Percentiles rank a stretch among this genome's conserved stretches.
Conservation (phyloP, 176 grass and related monocot genomes). For the bread wheat (Triticum aestivum) region IWGSC_CS_RefSeq_v2.1 NC_057811.1:13405171-13405670, state of each 20-base stretch:
- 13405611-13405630: too few relatives aligned
- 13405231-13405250: background rate
- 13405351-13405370: too few relatives aligned
- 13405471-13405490: background rate
- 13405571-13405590: too few relatives aligned
- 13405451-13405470: background rate
- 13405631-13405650: too few relatives aligned
- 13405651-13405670: too few relatives aligned
- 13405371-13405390: background rate
- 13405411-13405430: background rate
- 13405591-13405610: too few relatives aligned
- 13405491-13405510: background rate
- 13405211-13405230: background rate
- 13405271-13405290: background rate
- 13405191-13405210: background rate
- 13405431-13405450: background rate
- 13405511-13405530: background rate
- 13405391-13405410: background rate
- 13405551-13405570: too few relatives aligned
- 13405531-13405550: background rate
- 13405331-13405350: background rate
- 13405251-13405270: background rate
- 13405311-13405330: background rate
- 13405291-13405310: background rate
- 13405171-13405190: background rate